Base-by-base conservation (phyloP, 2,329 filamentous ascomycete genomes). In the Aspergillus tanneri region DNA sequence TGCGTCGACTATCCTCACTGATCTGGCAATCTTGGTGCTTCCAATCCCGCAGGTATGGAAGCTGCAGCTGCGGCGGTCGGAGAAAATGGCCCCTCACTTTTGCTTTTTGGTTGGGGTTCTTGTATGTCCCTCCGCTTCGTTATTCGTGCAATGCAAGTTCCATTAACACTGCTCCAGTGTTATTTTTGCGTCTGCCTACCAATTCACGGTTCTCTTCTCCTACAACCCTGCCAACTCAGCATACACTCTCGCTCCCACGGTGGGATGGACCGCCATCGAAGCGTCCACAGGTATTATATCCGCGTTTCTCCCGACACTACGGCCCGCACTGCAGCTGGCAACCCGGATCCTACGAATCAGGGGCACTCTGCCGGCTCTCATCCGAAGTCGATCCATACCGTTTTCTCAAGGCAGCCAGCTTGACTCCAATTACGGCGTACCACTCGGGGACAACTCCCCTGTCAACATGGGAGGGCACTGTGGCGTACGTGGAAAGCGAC, bases 221-320 rank as follows among this genome's bases (percentile, higher is more conserved):
- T 63, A 63, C 49, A 46, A 39, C 22, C 10, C 57, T 11, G 9
- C 37, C 9, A 58, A 63, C 40, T 55, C 58, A 7, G 57, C 60
- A 34, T 64, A 62, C 46, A 63, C 60, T 12, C 56, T 64, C 21
- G 60, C 59, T n/a, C 59, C 50, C 5, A 61, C 59, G 14, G 59
- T 63, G 27, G 60, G 53, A 43, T 64, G 61, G 61, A 61, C 60
- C 14, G 56, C 60, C 9, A 64, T 64, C 37, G 61, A 64, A 42
- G 63, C 62, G 56, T 58, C 61, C 14, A 59, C 61, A 21, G 60
- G 60, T 4, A 63, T 63, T 23, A 54, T 61, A 11, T 63, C 60
- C 5, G 61, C 61, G n/a, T 61, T 57, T 36, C 58, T 63, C 1
- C 61, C 61, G 2, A 62, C 61, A 9, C 43, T 63, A 6, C 56